Percentiles rank a stretch among this genome's conserved stretches.
Evolutionary conservation across 768 basidiomycete species (phyloP).

Genomic region (Strobilomyces confusus): DNA sequence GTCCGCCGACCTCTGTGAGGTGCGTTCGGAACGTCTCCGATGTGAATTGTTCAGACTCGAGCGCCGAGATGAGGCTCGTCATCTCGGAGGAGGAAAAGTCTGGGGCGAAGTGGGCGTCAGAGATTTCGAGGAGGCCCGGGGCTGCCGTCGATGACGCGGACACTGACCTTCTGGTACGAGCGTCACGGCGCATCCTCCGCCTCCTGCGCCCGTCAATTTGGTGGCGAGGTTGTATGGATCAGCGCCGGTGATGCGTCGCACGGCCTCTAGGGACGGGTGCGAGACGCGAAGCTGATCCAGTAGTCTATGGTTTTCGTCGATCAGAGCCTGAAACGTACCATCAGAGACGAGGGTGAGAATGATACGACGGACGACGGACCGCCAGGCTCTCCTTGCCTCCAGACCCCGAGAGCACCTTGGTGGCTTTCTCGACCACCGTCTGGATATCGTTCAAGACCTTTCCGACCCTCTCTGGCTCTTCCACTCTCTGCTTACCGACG

Average conservation of each 20-base stretch:
- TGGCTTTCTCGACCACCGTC: constrained; percentile 78
- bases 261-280: constrained; percentile 81
- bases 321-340: constrained; percentile 53
- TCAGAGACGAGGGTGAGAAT: background rate
- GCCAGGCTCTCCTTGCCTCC: constrained; percentile 31
- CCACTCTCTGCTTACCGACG: constrained; percentile 67
- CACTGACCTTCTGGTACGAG: constrained; percentile 86
- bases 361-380: constrained; percentile 42
- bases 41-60: constrained; percentile 36
- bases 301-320: constrained; percentile 85
- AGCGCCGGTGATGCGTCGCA: constrained; percentile 63
- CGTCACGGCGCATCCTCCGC: constrained; percentile 97
- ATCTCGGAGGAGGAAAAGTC: constrained; percentile 67
- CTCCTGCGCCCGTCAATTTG: constrained; percentile 97
- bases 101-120: constrained; percentile 27
- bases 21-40: constrained; percentile 47
- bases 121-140: no score
- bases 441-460: constrained; percentile 79
- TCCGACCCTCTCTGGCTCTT: constrained; percentile 86
- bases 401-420: constrained; percentile 63
- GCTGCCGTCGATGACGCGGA: no score
- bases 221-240: constrained; percentile 71
- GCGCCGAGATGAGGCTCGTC: constrained; percentile 51
- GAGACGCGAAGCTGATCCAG: constrained; percentile 87
- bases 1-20: constrained; percentile 90